Evolutionary conservation across 257 asterid species (phyloP), one percentile per base, ranked within the genome.

Genomic region (Solanum raphanifolium): DNA sequence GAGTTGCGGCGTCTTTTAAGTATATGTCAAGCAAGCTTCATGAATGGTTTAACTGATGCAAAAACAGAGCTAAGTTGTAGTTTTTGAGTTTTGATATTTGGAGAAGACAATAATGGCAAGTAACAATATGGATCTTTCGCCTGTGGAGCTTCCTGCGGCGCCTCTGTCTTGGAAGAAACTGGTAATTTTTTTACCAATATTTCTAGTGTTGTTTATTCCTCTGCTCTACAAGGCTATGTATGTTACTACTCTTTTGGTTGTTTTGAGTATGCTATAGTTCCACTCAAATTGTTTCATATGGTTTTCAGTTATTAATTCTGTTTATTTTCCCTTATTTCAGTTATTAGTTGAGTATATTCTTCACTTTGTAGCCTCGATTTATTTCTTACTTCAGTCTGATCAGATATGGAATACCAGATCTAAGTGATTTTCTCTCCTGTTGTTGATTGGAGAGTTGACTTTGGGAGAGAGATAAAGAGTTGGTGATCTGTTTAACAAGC

Each of bases 141-240:
- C 93, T 16, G 89, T 94, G 88, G 96, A 94, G 93, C 96, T 94
- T 34, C 92, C 94, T 9, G 97, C 97, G 34, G 97, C 97, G 31
- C 97, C 97, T 89, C 91, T 89, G 87, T 89, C 98, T 16, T 94
- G 98, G 98, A 94, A 94, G 73, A 94, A 94, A 91, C 43, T 93
- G 95, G 96, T 94, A 92, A n/a, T 55, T 25, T 5, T 7, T 29
- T 7, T 86, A n/a, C 55, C 13, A 34, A 16, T 72, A 13, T 13
- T 27, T 25, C 36, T 78, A 13, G 15, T 78, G 84, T 78, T 29
- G 84, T 78, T 39, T 55, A 25, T 55, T 16, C 29, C n/a, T 76
- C 8, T 76, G 83, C 83, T 76, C 25, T 38, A 39, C 12, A 29
- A 35, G 20, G 48, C 83, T 10, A 38, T 76, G 83, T 38, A 38